Percentiles rank a stretch among this genome's conserved stretches.
phyloP scores from a whole-genome alignment of 495 filamentous ascomycete species.

The Podospora pseudopauciseta region DNA sequence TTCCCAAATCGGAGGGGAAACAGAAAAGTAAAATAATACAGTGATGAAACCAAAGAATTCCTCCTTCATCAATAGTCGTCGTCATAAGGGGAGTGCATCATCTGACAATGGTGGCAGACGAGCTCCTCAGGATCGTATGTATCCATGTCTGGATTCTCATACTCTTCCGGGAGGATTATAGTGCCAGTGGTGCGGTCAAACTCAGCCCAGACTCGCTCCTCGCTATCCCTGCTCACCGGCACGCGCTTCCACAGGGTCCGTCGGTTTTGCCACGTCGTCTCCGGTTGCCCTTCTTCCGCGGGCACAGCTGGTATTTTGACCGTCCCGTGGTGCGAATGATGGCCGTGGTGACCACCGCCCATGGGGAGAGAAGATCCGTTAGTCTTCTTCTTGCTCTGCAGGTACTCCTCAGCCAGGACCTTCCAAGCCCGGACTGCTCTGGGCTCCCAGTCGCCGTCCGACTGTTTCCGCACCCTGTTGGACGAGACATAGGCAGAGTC shows the following conservation, averaged over 20 bases:
- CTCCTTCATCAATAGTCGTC: slow-evolving; percentile 7
- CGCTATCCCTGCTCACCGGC: slow-evolving; percentile 29
- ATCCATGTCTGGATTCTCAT: slow-evolving; percentile 22
- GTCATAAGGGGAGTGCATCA: slow-evolving; percentile 27
- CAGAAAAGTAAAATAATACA: neutral
- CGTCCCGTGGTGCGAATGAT: slow-evolving; percentile 11
- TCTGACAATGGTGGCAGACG: slow-evolving; percentile 36
- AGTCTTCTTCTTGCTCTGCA: neutral
- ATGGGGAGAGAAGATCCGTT: neutral
- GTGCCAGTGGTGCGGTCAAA: slow-evolving; percentile 42
- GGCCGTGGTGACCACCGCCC: slow-evolving; percentile 8
- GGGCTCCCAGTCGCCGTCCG: slow-evolving; percentile 23
- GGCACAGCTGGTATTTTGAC: slow-evolving; percentile 27
- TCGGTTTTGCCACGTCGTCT: slow-evolving; percentile 34
- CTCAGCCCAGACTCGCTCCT: slow-evolving; percentile 38
- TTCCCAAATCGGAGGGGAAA: neutral
- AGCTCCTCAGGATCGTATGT: slow-evolving; percentile 29
- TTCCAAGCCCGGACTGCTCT: slow-evolving; percentile 38
- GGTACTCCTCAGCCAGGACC: slow-evolving; percentile 20
- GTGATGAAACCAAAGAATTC: neutral
- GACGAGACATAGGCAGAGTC: slow-evolving; percentile 33
- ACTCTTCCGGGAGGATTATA: slow-evolving; percentile 22
- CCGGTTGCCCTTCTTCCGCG: slow-evolving; percentile 39
- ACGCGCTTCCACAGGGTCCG: slow-evolving; percentile 46
- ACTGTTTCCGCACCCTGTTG: slow-evolving; percentile 28